Base-by-base conservation (phyloP, 2,329 filamentous ascomycete genomes). In the Pseudogymnoascus sp. region DNA sequence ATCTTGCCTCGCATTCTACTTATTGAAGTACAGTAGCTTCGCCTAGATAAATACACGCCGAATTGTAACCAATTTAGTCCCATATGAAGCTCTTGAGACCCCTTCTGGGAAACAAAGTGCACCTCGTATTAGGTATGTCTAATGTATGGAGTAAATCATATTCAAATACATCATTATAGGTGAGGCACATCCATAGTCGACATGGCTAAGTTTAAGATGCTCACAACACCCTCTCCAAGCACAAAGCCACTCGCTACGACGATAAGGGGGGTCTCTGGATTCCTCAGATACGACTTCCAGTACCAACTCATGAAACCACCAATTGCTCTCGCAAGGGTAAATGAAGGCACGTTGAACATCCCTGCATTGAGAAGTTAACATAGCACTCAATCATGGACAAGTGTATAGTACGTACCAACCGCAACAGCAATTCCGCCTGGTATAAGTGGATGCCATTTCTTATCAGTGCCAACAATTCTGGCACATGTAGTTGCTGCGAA, bases 321-420 rank as follows among this genome's bases (percentile, higher is more conserved):
- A 8, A 91, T 85, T 0, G 91, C 90, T 66, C 95, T 81, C 0
- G 95, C 93, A 38, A 99, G 79, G 0, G 95, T 99, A 73, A 99
- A 99, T 0, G 91, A 96, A 0, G 95, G 95, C 0, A 93, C 91
- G 70, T 97, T 99, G 77, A 97, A 99, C 86, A 99, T 99, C 59
- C 95, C 89, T 88, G 69, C 16, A 49, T 36, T 62, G 18, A 60
- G 49, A 64, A 56, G 34, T 63, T 31, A 65, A 60, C 31, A 59
- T 6, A 34, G 28, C 9, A 14, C 38, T 25, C n/a, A 14, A 34
- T 25, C 25, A 65, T 74, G 53, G 25, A 60, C 59, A 37, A 11
- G 8, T 18, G 21, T 2, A 14, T 21, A 43, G 43, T 18, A 78
- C 83, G 74, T 76, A 88, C 88, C 93, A 70, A 97, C 91, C 40